Evolutionary conservation across 2,329 filamentous ascomycete species (phyloP), one percentile per base, ranked within the genome.

Genomic region (Myriosclerotinia curreyana): DNA sequence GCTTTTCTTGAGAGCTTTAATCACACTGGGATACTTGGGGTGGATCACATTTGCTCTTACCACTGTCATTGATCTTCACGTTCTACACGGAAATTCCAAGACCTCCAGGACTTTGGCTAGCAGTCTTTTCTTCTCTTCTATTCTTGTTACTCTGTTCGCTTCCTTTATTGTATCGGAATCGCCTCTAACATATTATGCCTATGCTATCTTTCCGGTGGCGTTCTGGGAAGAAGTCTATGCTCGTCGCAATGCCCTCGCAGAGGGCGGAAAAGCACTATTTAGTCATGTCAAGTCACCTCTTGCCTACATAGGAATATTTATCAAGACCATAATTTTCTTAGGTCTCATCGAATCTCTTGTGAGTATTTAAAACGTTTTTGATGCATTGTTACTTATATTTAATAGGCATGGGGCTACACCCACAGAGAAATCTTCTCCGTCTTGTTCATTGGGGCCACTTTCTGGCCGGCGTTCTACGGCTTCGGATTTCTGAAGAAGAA

Each of bases 211-310:
- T 76, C 95, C 95, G 0, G 87, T 96, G 2, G 84, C 91, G 64
- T 98, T 99, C 78, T 99, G 95, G 95, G 94, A 97, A 76, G 93
- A 97, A 73, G 91, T 97, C 0, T 94, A 89, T 76, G 90, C 91
- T 3, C 86, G 90, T 36, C 84, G 92, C 64, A 81, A 82, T 53
- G 90, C 90, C 50, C 76, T 97, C 15, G 72, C 78, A 7, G 82
- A 86, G 67, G 93, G 92, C 3, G 81, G 83, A 60, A 82, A 82
- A 67, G 81, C 84, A 58, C 79, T 98, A 11, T 87, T 96, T 69
- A 82, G 84, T 0, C 83, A 93, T 69, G 78, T 93, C 50, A 80
- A 83, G 62, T 86, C 88, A 0, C 77, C 82, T 36, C 79, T 81
- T 28, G 85, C 84, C 34, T 77, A 83, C 38, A 69, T 83, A 28